A percentile compares a stretch with the other conserved stretches of the same genome.
Conservation (phyloP, 306 rosid species). For the Lotus japonicus region DNA sequence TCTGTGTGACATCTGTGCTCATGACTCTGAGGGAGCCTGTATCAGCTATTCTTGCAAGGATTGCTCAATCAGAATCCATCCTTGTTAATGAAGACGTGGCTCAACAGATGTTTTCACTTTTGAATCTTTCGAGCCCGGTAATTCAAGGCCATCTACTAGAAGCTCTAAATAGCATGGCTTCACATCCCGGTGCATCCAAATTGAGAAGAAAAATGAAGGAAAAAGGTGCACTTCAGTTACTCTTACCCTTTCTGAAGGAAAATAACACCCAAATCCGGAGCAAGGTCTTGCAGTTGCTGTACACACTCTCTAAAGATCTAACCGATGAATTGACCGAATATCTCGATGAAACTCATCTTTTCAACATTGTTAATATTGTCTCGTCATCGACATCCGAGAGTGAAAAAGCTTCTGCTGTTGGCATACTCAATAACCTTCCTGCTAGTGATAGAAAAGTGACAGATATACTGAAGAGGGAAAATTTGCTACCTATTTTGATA, state of each 20-base stretch:
- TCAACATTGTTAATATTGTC: slow-evolving; percentile 39
- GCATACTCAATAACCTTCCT: slow-evolving; percentile 70
- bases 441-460: slow-evolving; percentile 55
- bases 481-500: slow-evolving; percentile 52
- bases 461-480: slow-evolving; percentile 47
- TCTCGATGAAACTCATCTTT: slow-evolving; percentile 53
- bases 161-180: slow-evolving; percentile 73
- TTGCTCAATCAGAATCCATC: slow-evolving; percentile 65
- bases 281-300: slow-evolving; percentile 48
- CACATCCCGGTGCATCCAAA: slow-evolving; percentile 56
- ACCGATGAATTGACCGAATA: slow-evolving; percentile 63
- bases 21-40: slow-evolving; percentile 92
- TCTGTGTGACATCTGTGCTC: slow-evolving; percentile 88
- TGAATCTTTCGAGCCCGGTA: slow-evolving; percentile 74
- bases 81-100: slow-evolving; percentile 56
- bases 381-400: slow-evolving; percentile 41
- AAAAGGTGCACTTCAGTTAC: slow-evolving; percentile 72
- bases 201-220: slow-evolving; percentile 68
- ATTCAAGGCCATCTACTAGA: slow-evolving; percentile 68
- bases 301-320: slow-evolving; percentile 64
- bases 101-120: slow-evolving; percentile 84
- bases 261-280: slow-evolving; percentile 41
- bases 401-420: slow-evolving; percentile 64
- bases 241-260: slow-evolving; percentile 67
- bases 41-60: slow-evolving; percentile 78